Evolutionary conservation across 2,329 filamentous ascomycete genomes (phyloP).

Genomic region (Cladophialophora bantiana): DNA sequence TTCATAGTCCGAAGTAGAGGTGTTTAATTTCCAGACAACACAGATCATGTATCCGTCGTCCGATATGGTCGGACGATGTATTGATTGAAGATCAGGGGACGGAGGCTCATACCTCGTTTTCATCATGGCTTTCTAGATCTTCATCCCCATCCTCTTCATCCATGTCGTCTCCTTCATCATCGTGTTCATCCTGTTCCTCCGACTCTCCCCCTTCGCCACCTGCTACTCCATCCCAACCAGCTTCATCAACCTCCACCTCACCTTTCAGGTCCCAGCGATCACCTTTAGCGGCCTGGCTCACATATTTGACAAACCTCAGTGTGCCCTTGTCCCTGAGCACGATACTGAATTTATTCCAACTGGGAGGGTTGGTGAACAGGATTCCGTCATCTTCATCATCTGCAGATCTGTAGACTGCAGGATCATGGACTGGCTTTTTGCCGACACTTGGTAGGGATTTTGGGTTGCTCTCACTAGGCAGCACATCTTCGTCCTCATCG

Average conservation of each 20-base stretch:
- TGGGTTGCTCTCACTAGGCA: constrained; percentile 39
- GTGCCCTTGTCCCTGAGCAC: constrained; percentile 86
- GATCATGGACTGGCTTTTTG: constrained; percentile 61
- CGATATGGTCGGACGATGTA: neutral
- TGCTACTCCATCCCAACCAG: constrained; percentile 38
- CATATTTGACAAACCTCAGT: constrained; percentile 95
- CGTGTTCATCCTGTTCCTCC: constrained; percentile 32
- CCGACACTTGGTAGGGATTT: constrained; percentile 43
- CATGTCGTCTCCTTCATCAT: constrained; percentile 37
- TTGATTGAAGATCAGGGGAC: neutral
- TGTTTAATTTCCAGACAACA: neutral
- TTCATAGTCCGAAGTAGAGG: no score
- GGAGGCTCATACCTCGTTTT: constrained; percentile 9
- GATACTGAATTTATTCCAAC: constrained; percentile 91
- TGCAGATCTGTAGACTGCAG: constrained; percentile 81
- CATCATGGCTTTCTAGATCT: constrained; percentile 14
- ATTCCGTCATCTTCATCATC: constrained; percentile 77
- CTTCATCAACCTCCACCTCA: constrained; percentile 61
- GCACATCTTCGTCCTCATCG: constrained; percentile 69
- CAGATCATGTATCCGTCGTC: neutral
- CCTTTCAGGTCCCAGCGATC: constrained; percentile 93
- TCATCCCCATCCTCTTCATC: constrained; percentile 19
- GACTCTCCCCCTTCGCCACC: constrained; percentile 34
- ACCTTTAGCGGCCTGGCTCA: constrained; percentile 79
- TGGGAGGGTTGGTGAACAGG: constrained; percentile 71